Evolutionary conservation across 495 filamentous ascomycete genomes (phyloP), one percentile per base, ranked within the genome.

Genomic region (Bathelium albidoporum): DNA sequence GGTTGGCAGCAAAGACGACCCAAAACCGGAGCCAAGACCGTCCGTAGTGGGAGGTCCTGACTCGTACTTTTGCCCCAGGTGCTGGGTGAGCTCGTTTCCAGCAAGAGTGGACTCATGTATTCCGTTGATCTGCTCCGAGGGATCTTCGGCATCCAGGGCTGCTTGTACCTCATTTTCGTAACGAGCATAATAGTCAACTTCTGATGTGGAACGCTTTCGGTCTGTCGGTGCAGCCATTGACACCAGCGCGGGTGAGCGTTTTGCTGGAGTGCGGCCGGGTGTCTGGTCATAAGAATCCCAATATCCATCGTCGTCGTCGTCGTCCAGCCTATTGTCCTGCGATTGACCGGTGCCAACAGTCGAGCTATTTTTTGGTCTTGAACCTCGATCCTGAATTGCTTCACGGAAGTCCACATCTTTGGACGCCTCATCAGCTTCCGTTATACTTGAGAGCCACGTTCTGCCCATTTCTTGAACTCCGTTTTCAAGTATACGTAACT

Each of bases 281-380:
- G 90, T 94, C 10, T 85, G 83, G 77, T 97, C 94, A 72, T 98
- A 98, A 65, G 87, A 86, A 32, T 86, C 90, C 94, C 94, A 98
- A 74, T 97, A 98, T 68, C 85, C 89, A 65, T 91, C 91, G 64
- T 96, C 91, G 32, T 95, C 90, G 20, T 89, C 69, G 16, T 65
- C 87, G 0, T 88, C 87, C 24, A 55, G 24, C 7, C 49, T 24
- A 29, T 55, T 55, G 49, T 29, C 24, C 49, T 29, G 5, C 16
- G 2, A 10, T 55, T 29, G 49, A 12, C 22, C 7, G 16, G 49
- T 28, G 0, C 81, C 80, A 1, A 78, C 72, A 12, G 79, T 74
- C 0, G 70, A 62, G 14, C 62, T 62, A 14, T 71, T 63, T 58
- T 78, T 64, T 24, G 61, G n/a, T 24, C 39, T 29, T 22, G 16